phyloP scores from a whole-genome alignment of 352 stramenopile genomes.

The Phytophthora pisi region DNA sequence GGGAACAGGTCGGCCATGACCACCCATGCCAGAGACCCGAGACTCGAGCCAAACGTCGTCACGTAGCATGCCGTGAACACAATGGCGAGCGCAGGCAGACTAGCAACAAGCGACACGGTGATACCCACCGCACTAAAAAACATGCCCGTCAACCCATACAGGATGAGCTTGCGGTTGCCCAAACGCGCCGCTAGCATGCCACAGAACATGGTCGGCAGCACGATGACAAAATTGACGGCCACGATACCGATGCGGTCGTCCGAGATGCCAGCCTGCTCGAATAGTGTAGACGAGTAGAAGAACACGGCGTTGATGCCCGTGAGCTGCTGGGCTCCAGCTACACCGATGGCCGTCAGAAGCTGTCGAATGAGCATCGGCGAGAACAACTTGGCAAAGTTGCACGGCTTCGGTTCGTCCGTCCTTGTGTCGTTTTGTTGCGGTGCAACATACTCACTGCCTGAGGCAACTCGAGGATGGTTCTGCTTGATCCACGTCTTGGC shows the following conservation, averaged over 20 bases:
- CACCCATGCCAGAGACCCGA: constrained; percentile 50
- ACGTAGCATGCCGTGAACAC: constrained; percentile 35
- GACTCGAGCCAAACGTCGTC: constrained; percentile 35
- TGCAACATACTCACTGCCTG: not conserved
- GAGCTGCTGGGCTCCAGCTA: constrained; percentile 22
- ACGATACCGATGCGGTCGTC: constrained; percentile 51
- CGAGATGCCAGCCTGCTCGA: constrained; percentile 43
- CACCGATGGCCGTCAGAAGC: constrained; percentile 27
- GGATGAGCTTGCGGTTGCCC: constrained; percentile 44
- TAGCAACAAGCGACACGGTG: constrained; percentile 29
- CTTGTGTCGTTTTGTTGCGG: not conserved
- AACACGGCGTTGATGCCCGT: constrained; percentile 53
- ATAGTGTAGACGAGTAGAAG: constrained; percentile 58
- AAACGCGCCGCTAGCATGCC: constrained; percentile 32
- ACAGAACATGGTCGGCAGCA: constrained; percentile 41
- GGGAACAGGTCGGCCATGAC: constrained; percentile 53
- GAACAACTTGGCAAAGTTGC: not conserved
- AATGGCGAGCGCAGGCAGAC: constrained; percentile 36
- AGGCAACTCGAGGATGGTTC: not conserved
- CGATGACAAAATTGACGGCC: constrained; percentile 48
- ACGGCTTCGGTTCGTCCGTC: not conserved
- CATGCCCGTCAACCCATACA: constrained; percentile 33
- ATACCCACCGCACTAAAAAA: constrained; percentile 28
- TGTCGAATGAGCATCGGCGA: not conserved
- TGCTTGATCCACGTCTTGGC: constrained; percentile 19